Conservation (phyloP, 192 early-diverging fungal genomes). For the Oehlia diaphana region DNA sequence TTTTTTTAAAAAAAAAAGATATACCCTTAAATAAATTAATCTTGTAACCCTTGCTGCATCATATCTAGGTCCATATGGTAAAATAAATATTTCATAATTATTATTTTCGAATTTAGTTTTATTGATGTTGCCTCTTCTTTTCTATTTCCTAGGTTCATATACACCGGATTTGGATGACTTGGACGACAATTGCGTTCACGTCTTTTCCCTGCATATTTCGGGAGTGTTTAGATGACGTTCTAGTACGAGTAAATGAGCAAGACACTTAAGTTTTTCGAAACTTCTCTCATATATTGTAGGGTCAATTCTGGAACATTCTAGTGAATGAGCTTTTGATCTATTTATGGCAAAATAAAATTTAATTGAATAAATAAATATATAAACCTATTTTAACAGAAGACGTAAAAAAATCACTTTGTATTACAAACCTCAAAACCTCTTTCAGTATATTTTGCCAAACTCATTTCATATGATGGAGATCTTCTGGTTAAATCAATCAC, state of each 20-base stretch:
- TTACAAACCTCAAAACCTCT: constrained; percentile 16
- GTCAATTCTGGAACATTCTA: constrained; percentile 2
- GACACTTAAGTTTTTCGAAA: constrained; percentile 11
- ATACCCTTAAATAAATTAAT: constrained; percentile 9
- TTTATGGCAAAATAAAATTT: too few relatives aligned
- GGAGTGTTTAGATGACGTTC: too few relatives aligned
- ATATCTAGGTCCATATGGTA: constrained; percentile 2
- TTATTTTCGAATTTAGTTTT: constrained; percentile 13
- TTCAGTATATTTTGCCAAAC: background rate
- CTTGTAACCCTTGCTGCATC: background rate
- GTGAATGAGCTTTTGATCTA: constrained; percentile 1
- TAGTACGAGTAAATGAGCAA: background rate
- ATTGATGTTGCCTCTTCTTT: background rate
- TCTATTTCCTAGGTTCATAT: background rate
- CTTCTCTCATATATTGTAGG: constrained; percentile 18
- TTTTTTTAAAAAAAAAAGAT: too few relatives aligned
- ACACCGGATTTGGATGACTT: background rate
- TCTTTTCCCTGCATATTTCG: too few relatives aligned
- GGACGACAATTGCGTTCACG: background rate
- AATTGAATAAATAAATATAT: background rate
- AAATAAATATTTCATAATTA: constrained; percentile 7
- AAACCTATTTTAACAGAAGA: background rate
- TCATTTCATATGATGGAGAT: constrained; percentile 11
- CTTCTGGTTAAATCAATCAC: background rate
- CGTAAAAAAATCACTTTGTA: background rate